Percentiles rank a stretch among this genome's conserved stretches.
These are phyloP conservation scores for Verticillium albo-atrum DNA, from an alignment of 2,329 filamentous ascomycete genomes.

Conservation along the genomic window DNA sequence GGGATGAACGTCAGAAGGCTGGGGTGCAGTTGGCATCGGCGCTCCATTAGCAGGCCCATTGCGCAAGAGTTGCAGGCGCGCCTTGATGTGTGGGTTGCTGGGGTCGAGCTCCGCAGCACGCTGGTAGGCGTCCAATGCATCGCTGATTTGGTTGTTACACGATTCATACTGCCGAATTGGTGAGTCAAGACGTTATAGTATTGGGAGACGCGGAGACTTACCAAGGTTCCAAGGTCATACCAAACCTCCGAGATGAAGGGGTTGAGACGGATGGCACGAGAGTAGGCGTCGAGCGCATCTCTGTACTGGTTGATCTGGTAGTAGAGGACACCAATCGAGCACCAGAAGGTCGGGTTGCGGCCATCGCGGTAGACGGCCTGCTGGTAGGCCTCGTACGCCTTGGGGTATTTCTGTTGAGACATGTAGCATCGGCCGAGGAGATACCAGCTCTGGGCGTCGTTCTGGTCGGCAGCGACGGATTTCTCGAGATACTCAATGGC, in stretches of 20 bases:
- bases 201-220: slow-evolving; percentile 42
- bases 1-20: slow-evolving; percentile 93
- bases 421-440: slow-evolving; percentile 96
- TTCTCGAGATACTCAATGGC: slow-evolving; percentile 97
- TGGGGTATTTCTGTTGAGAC: slow-evolving; percentile 98
- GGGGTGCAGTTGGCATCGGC: slow-evolving; percentile 70
- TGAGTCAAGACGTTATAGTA: slow-evolving; percentile 19
- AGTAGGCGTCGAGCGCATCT: slow-evolving; percentile 95
- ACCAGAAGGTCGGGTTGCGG: slow-evolving; percentile 98
- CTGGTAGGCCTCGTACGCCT: slow-evolving; percentile 97
- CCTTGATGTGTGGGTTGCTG: slow-evolving; percentile 91
- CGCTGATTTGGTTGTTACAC: slow-evolving; percentile 97
- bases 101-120: slow-evolving; percentile 93
- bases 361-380: slow-evolving; percentile 98
- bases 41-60: slow-evolving; percentile 71
- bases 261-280: slow-evolving; percentile 90
- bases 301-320: slow-evolving; percentile 99
- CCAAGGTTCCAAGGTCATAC: slow-evolving; percentile 95
- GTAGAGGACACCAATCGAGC: slow-evolving; percentile 96
- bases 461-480: slow-evolving; percentile 89
- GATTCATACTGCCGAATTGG: slow-evolving; percentile 72
- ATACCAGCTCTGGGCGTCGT: slow-evolving; percentile 97
- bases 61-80: slow-evolving; percentile 82
- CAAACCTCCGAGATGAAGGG: slow-evolving; percentile 98
- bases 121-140: slow-evolving; percentile 93